These are phyloP conservation scores for Lyophyllum decastes DNA, from an alignment of 768 basidiomycete genomes.

Conservation along the genomic window DNA sequence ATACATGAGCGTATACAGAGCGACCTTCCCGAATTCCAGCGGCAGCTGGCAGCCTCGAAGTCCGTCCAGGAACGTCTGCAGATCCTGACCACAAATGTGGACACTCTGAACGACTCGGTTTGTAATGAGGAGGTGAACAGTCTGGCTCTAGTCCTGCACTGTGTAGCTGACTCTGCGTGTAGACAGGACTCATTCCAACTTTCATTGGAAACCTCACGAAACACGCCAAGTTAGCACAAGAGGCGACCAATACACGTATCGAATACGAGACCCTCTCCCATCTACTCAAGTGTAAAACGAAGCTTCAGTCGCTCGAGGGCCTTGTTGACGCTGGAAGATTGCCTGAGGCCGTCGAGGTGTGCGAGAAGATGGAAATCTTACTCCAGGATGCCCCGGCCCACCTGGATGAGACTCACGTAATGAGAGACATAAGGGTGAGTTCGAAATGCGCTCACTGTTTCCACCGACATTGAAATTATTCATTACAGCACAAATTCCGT, in stretches of 20 bases:
- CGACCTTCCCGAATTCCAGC: conserved; percentile 63
- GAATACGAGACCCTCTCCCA: conserved; percentile 53
- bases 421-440: conserved; percentile 60
- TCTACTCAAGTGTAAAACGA: conserved; percentile 51
- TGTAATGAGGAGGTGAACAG: conserved; percentile 59
- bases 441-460: conserved; percentile 7
- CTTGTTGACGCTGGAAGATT: conserved; percentile 61
- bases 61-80: conserved; percentile 63
- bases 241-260: conserved; percentile 55
- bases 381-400: conserved; percentile 51
- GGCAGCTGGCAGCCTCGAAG: conserved; percentile 61
- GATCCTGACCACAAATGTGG: conserved; percentile 53
- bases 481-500: conserved; percentile 52
- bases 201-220: conserved; percentile 54
- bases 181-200: conserved; percentile 72
- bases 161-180: conserved; percentile 12
- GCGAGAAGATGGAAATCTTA: conserved; percentile 40
- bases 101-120: conserved; percentile 48
- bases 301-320: conserved; percentile 42
- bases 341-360: conserved; percentile 58
- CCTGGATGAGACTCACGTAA: conserved; percentile 51
- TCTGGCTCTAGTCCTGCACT: neutral
- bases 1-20: conserved; percentile 74
- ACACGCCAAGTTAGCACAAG: conserved; percentile 67
- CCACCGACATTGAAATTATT: neutral